Evolutionary conservation across 495 filamentous ascomycete genomes (phyloP), one percentile per base, ranked within the genome.

Genomic region (Penicillium samsonianum): DNA sequence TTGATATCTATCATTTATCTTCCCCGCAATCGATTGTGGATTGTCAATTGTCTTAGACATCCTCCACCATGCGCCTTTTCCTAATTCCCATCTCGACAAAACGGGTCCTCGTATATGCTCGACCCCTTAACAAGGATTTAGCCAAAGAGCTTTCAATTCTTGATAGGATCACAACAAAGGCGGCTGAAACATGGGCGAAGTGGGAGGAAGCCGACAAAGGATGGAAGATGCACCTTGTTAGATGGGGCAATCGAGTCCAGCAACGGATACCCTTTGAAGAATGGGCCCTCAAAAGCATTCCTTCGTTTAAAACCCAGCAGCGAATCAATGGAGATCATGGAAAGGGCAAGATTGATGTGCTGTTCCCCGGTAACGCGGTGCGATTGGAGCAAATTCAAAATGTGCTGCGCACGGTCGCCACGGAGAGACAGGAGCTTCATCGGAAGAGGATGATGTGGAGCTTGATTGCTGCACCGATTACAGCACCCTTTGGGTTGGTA

Each of bases 221-320:
- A 31, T 98, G 93, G 94, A 90, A 97, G 74, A 91, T 89, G 60
- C 82, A 81, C 57, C 78, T 96, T 28, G 92, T 92, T 20, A 79
- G 78, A 50, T 94, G 92, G 70, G 94, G 95, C 26, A 97, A 98
- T 76, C 79, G 83, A 26, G 82, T 89, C 10, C 81, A 98, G 50
- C 87, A 88, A 65, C 83, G 90, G 40, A 92, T 99, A 62, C 90
- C 93, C 2, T 96, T 88, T 70, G 90, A 97, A 74, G 94, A 99
- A 88, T 99, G 94, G 88, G 93, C 90, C 0, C 76, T 98, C 46
- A 98, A 98, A 74, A 93, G 90, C 51, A 88, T 98, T 37, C 94
- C 94, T 4, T 89, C 94, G 31, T 76, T 96, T 53, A 91, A 83
- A 25, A 78, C 84, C 35, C 83, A 85, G 54, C 79, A 83, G 46